Evolutionary conservation across 2,329 filamentous ascomycete genomes (phyloP).

Genomic region (Apiospora marii): DNA sequence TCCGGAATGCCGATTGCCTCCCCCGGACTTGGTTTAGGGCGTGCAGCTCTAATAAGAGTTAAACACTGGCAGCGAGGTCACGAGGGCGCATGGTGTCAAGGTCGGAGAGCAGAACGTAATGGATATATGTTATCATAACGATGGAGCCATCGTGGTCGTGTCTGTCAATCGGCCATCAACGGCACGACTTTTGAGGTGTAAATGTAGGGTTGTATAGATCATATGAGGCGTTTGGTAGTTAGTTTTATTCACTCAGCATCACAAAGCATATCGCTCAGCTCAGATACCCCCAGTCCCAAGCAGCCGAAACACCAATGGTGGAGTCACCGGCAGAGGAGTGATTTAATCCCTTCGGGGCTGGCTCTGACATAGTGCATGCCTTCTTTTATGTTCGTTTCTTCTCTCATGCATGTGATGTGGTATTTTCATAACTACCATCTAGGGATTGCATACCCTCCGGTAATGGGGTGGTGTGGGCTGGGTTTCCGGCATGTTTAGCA

Average conservation of each 20-base stretch:
- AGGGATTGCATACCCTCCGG: background rate
- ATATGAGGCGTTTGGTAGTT: slow-evolving; percentile 21
- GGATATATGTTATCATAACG: background rate
- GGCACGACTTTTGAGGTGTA: background rate
- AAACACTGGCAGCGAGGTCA: background rate
- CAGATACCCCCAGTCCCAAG: slow-evolving; percentile 9
- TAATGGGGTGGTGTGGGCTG: no score
- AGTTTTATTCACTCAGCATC: background rate
- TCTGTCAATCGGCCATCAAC: background rate
- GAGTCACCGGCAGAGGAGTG: background rate
- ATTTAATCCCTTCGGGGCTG: background rate
- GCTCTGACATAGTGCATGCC: no score
- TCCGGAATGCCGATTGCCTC: background rate
- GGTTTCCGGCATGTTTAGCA: background rate
- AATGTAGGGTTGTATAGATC: slow-evolving; percentile 18
- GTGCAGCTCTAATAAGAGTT: background rate
- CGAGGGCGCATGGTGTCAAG: background rate
- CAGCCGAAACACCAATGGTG: background rate
- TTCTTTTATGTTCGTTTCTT: background rate
- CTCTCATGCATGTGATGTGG: no score
- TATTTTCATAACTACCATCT: no score
- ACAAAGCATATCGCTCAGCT: slow-evolving; percentile 9
- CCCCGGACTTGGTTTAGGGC: background rate
- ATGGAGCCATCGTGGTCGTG: background rate
- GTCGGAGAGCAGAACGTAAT: background rate